phyloP scores from a whole-genome alignment of 805 yeast genomes.

The Kluyveromyces wickerhamii region DNA sequence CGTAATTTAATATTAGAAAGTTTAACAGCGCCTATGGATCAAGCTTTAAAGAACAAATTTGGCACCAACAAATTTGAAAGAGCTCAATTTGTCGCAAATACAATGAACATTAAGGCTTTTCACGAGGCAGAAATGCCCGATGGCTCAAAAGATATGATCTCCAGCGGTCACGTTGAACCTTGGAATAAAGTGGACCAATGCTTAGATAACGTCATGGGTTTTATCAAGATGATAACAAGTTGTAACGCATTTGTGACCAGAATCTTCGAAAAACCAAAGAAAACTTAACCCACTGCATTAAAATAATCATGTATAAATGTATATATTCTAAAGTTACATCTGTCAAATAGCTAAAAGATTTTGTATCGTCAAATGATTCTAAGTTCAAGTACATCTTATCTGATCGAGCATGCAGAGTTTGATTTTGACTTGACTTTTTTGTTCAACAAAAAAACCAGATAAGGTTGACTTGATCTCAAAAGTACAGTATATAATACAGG shows the following conservation, averaged over 20 bases:
- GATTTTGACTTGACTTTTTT: no score
- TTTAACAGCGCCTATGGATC: conserved; percentile 15
- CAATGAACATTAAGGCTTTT: conserved; percentile 6
- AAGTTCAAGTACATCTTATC: no score
- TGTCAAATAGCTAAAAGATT: no score
- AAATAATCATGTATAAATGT: no score
- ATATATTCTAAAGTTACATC: no score
- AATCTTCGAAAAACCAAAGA: conserved; percentile 19
- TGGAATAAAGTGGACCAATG: conserved; percentile 19
- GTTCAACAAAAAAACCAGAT: no score
- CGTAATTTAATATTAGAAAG: conserved; percentile 9
- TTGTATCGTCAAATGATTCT: no score
- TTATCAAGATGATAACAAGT: conserved; percentile 15
- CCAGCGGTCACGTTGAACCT: conserved; percentile 21
- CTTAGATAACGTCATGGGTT: conserved; percentile 12
- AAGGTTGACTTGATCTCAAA: no score
- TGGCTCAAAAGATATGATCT: conserved; percentile 6
- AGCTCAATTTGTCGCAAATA: conserved; percentile 11
- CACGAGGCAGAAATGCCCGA: conserved; percentile 4
- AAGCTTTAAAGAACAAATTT: conserved; percentile 14
- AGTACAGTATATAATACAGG: no score
- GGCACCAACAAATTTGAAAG: conserved; percentile 12
- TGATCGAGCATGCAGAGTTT: no score
- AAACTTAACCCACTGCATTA: no score
- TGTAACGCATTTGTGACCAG: conserved; percentile 17